These are phyloP conservation scores for Flaveria trinervia DNA, from an alignment of 129 eudicot species.

Conservation along the genomic window DNA sequence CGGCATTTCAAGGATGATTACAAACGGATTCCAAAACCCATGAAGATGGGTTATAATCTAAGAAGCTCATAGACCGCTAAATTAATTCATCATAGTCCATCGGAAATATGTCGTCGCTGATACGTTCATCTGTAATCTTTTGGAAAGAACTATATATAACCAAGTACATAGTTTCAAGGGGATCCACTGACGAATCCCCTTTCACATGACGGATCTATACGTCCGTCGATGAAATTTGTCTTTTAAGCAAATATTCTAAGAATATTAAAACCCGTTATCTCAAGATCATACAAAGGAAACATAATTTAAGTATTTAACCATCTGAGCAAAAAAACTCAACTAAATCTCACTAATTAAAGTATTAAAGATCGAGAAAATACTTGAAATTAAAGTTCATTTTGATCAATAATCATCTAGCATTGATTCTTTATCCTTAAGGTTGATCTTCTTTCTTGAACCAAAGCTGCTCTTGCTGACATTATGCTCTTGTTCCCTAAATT, in stretches of 20 bases:
- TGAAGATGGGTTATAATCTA: too few species aligned
- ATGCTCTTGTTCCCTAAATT: constrained; percentile 46
- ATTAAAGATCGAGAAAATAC: constrained; percentile 1
- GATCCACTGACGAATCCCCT: too few species aligned
- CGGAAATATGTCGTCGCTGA: too few species aligned
- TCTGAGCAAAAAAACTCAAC: constrained; percentile 6
- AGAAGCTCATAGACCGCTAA: too few species aligned
- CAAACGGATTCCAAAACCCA: too few species aligned
- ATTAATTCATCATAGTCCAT: neutral
- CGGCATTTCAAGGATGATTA: too few species aligned
- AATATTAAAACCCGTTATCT: neutral
- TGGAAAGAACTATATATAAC: too few species aligned
- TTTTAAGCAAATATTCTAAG: constrained; percentile 3
- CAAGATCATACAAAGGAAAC: constrained; percentile 12
- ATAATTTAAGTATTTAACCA: neutral
- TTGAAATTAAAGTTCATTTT: constrained; percentile 5
- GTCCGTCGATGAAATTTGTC: too few species aligned
- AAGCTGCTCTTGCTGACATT: constrained; percentile 68
- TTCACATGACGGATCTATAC: too few species aligned
- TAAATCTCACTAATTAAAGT: constrained; percentile 6
- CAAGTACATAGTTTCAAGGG: too few species aligned
- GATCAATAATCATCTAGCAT: constrained; percentile 21
- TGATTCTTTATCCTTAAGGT: constrained; percentile 33
- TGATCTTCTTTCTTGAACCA: constrained; percentile 66
- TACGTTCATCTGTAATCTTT: too few species aligned